Percentiles rank a stretch among this genome's conserved stretches.
phyloP scores from a whole-genome alignment of 2,329 filamentous ascomycete species.

The Paramyrothecium roridum region DNA sequence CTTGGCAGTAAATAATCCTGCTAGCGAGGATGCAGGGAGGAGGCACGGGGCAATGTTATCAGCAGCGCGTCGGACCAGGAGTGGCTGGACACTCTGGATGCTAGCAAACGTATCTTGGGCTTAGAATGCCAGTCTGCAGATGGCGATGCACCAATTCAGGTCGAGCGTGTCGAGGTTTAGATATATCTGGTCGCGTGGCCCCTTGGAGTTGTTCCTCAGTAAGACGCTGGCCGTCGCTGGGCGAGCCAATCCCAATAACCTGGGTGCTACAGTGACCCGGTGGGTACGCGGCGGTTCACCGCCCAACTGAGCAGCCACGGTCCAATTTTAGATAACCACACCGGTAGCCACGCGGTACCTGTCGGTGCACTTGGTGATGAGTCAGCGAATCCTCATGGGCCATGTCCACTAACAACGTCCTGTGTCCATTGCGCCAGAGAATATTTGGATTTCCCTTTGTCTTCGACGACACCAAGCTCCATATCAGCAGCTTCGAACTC shows the following conservation, averaged over 20 bases:
- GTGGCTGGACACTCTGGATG: too few relatives aligned
- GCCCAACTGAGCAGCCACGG: background rate
- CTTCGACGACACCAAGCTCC: background rate
- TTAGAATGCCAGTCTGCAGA: background rate
- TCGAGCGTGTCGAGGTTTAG: background rate
- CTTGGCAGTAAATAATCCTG: background rate
- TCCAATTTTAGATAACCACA: background rate
- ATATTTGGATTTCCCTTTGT: background rate
- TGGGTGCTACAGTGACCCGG: background rate
- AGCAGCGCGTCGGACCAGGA: too few relatives aligned
- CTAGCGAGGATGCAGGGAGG: background rate
- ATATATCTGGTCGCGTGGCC: background rate
- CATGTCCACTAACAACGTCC: background rate
- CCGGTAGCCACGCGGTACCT: background rate
- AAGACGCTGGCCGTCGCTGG: background rate
- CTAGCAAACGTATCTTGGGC: too few relatives aligned
- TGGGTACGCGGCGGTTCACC: background rate
- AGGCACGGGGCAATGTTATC: background rate
- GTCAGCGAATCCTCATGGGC: background rate
- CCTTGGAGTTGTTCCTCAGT: background rate
- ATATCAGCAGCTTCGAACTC: too few relatives aligned
- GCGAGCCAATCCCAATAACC: background rate
- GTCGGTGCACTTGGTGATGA: background rate
- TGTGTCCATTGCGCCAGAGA: background rate
- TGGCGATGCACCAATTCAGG: background rate